Conservation (phyloP, 2,329 filamentous ascomycete genomes). For the Colletotrichum magnum region DNA sequence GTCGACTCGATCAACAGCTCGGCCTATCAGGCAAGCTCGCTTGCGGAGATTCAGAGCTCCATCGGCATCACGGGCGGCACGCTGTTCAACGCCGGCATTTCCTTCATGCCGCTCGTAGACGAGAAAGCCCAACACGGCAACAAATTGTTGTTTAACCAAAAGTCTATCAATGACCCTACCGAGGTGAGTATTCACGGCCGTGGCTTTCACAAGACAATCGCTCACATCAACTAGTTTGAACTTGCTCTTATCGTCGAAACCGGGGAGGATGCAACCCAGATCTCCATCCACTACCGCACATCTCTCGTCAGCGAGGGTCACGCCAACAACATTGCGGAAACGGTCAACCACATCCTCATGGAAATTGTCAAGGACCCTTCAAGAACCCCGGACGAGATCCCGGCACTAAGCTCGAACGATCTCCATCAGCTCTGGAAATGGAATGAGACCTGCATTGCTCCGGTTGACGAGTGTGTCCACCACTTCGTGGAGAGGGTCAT, state of each 20-base stretch:
- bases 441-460: conserved; percentile 37
- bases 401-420: conserved; percentile 37
- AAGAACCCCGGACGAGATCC: conserved; percentile 29
- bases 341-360: conserved; percentile 46
- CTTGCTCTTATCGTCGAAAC: conserved; percentile 22
- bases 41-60: conserved; percentile 60
- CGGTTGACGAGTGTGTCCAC: conserved; percentile 42
- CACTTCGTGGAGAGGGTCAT: conserved; percentile 20
- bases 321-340: conserved; percentile 50
- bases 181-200: not conserved
- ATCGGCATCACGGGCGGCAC: conserved; percentile 43
- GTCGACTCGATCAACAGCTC: conserved; percentile 61
- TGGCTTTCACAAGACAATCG: not conserved
- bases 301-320: conserved; percentile 38
- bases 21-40: conserved; percentile 63
- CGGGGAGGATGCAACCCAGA: conserved; percentile 7
- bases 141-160: conserved; percentile 23
- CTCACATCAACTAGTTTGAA: conserved; percentile 24
- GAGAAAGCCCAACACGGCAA: conserved; percentile 42
- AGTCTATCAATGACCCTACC: conserved; percentile 9
- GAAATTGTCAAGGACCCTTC: conserved; percentile 17
- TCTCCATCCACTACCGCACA: conserved; percentile 36
- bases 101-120: conserved; percentile 41
- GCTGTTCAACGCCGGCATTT: conserved; percentile 52
- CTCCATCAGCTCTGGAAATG: conserved; percentile 42